Evolutionary conservation across 148 eudicot species (phyloP).

Genomic region (Chenopodium berlandieri): DNA sequence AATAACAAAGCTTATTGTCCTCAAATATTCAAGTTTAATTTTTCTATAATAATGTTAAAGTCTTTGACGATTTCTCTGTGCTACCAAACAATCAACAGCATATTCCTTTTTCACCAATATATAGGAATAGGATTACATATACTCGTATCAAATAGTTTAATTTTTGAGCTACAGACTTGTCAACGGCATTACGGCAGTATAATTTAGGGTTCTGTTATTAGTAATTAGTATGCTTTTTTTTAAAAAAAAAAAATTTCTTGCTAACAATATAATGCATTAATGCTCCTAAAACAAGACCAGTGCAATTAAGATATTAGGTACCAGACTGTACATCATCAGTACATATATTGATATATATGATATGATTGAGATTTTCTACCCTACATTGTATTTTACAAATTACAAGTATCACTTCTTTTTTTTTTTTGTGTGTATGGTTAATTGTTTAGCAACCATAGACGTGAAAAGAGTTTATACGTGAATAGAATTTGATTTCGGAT

Average conservation of each 20-base stretch:
- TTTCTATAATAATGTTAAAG: neutral
- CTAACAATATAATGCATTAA: neutral
- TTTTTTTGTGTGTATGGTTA: too few species aligned
- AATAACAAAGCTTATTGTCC: neutral
- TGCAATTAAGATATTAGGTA: neutral
- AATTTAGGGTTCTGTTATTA: neutral
- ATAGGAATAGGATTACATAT: neutral
- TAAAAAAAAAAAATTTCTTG: neutral
- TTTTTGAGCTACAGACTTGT: too few species aligned
- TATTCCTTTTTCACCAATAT: neutral
- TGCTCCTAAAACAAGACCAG: neutral
- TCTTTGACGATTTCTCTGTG: neutral
- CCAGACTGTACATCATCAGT: too few species aligned
- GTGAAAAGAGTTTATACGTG: too few species aligned
- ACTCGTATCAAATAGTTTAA: too few species aligned
- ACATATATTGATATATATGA: neutral
- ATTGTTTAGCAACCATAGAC: too few species aligned
- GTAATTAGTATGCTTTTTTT: neutral
- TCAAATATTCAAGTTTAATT: neutral
- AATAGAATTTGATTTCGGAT: too few species aligned
- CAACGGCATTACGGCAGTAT: neutral
- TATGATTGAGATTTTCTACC: neutral
- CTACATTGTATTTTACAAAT: too few species aligned
- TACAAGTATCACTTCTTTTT: neutral
- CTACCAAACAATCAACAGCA: neutral